Evolutionary conservation across 2,329 filamentous ascomycete genomes (phyloP).

Genomic region (Thyridium curvatum): DNA sequence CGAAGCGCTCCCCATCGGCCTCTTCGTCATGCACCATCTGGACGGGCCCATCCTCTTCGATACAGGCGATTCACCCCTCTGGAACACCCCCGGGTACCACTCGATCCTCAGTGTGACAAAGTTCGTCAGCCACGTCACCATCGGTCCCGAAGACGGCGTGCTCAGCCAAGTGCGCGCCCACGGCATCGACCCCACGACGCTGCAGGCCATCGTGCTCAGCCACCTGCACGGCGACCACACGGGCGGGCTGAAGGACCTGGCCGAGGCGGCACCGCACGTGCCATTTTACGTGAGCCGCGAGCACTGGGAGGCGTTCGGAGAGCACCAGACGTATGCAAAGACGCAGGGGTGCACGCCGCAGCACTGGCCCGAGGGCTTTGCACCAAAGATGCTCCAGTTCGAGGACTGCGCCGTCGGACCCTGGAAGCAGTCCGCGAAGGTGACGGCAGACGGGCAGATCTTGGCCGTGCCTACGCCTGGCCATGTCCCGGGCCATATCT

Average conservation of each 20-base stretch:
- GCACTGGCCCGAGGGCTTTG: slow-evolving; percentile 22
- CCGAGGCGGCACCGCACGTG: slow-evolving; percentile 14
- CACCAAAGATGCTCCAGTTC: slow-evolving; percentile 18
- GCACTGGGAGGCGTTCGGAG: slow-evolving; percentile 23
- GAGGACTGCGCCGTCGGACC: slow-evolving; percentile 18
- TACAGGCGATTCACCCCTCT: too few species aligned
- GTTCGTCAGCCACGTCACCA: too few species aligned
- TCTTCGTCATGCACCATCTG: too few species aligned
- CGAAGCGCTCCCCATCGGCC: too few species aligned
- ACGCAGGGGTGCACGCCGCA: slow-evolving; percentile 19
- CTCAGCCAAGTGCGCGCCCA: background rate
- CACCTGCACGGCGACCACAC: slow-evolving; percentile 22
- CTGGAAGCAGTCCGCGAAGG: slow-evolving; percentile 16
- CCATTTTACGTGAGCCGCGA: slow-evolving; percentile 18
- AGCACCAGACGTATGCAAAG: slow-evolving; percentile 16
- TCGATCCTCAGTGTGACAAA: too few species aligned
- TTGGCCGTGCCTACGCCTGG: slow-evolving; percentile 24
- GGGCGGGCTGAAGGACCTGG: slow-evolving; percentile 17
- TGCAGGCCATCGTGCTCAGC: slow-evolving; percentile 25
- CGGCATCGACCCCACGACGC: slow-evolving; percentile 6
- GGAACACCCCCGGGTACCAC: too few species aligned
- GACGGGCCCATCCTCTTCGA: too few species aligned
- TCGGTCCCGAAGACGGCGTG: too few species aligned
- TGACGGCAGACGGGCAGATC: slow-evolving; percentile 21
- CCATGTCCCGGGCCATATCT: slow-evolving; percentile 24